These are phyloP conservation scores for Ganoderma resinaceum DNA, from an alignment of 1,284 basidiomycete genomes.

Conservation along the genomic window DNA sequence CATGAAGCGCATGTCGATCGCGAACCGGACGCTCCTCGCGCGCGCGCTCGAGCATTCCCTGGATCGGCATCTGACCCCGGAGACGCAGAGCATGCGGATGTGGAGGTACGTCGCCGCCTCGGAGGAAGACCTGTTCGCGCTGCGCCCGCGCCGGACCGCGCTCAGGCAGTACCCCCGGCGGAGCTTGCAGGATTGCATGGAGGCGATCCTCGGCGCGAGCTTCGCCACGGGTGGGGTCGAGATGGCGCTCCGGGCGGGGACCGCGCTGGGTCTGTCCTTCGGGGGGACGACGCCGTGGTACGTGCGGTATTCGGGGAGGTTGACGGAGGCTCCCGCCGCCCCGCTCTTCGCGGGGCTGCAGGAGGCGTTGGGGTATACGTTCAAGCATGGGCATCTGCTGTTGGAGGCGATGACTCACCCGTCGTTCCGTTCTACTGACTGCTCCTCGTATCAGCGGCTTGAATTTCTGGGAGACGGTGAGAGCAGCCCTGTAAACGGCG, in stretches of 20 bases:
- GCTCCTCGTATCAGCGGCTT: conserved; percentile 79
- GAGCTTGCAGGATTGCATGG: conserved; percentile 86
- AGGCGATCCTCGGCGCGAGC: conserved; percentile 79
- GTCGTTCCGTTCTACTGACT: conserved; percentile 63
- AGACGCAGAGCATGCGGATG: conserved; percentile 56
- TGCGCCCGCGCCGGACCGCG: conserved; percentile 37
- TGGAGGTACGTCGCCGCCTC: conserved; percentile 66
- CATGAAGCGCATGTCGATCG: conserved; percentile 68
- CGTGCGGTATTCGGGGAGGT: conserved; percentile 51
- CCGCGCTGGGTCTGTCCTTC: conserved; percentile 69
- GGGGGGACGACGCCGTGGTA: conserved; percentile 73
- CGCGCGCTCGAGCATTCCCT: conserved; percentile 70
- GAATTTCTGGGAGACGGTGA: conserved; percentile 89
- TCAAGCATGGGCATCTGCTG: conserved; percentile 67
- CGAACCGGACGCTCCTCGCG: conserved; percentile 71
- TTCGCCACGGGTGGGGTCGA: conserved; percentile 74
- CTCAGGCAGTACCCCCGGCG: conserved; percentile 61
- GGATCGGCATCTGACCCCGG: conserved; percentile 68
- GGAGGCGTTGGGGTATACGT: conserved; percentile 71
- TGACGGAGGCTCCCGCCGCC: conserved; percentile 45
- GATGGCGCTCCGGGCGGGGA: conserved; percentile 70
- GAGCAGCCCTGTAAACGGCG: conserved; percentile 28
- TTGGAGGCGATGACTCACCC: conserved; percentile 84
- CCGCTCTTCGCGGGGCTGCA: conserved; percentile 65
- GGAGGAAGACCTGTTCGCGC: conserved; percentile 38